phyloP scores from a whole-genome alignment of 2,329 filamentous ascomycete species.

The Cladosporium oxysporum region DNA sequence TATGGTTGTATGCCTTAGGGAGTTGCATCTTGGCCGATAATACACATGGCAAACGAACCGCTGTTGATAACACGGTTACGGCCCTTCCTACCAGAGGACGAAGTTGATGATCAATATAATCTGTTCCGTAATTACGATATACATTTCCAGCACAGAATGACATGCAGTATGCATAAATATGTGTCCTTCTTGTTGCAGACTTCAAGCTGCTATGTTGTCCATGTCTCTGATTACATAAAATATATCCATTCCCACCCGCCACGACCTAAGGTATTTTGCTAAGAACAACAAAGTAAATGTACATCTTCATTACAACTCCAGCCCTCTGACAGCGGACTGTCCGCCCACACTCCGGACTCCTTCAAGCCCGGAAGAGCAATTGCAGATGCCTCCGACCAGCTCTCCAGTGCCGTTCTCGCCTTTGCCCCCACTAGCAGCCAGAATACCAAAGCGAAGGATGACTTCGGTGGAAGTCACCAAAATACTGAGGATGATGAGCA shows the following conservation, averaged over 20 bases:
- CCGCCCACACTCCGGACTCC: conserved; percentile 6
- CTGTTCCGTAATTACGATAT: background rate
- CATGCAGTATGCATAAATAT: background rate
- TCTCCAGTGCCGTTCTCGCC: background rate
- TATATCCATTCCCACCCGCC: background rate
- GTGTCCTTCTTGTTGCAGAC: background rate
- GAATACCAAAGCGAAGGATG: conserved; percentile 76
- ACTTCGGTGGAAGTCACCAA: conserved; percentile 90
- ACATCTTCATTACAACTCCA: conserved; percentile 12
- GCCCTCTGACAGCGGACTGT: background rate
- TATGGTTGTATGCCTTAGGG: too few species aligned
- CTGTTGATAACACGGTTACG: too few species aligned
- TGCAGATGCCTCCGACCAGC: background rate
- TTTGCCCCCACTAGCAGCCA: conserved; percentile 42
- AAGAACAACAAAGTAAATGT: background rate
- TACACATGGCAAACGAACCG: too few species aligned
- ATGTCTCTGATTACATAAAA: background rate
- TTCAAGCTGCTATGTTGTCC: background rate
- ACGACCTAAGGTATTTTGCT: background rate
- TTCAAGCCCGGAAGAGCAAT: conserved; percentile 14
- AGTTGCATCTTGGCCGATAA: too few species aligned
- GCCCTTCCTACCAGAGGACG: too few species aligned
- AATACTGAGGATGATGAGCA: conserved; percentile 88
- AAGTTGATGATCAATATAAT: too few species aligned
- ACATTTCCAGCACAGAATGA: background rate